Evolutionary conservation across 805 yeast genomes (phyloP).

Genomic region (Metschnikowia cubensis): DNA sequence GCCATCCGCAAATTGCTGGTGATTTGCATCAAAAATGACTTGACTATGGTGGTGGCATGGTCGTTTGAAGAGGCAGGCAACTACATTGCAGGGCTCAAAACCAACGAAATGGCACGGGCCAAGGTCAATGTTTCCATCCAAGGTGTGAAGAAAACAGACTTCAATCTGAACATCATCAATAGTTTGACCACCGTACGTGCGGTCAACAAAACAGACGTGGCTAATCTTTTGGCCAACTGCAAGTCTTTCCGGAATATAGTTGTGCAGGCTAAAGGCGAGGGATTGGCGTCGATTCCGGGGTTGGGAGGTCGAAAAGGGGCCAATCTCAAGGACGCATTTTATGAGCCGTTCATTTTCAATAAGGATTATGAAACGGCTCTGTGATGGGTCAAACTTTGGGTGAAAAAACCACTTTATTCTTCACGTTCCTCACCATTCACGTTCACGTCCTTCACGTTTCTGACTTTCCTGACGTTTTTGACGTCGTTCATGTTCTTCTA

Average conservation of each 20-base stretch:
- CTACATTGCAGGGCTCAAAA: slow-evolving; percentile 37
- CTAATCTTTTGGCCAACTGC: slow-evolving; percentile 47
- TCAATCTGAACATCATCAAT: slow-evolving; percentile 42
- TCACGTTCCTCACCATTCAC: no score
- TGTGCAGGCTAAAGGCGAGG: slow-evolving; percentile 22
- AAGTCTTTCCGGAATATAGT: slow-evolving; percentile 43
- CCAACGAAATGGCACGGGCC: slow-evolving; percentile 32
- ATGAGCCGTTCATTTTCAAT: slow-evolving; percentile 50
- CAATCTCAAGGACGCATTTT: slow-evolving; percentile 37
- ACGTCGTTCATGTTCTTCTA: no score
- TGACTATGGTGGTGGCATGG: slow-evolving; percentile 51
- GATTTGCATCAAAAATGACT: slow-evolving; percentile 46
- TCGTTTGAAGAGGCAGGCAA: slow-evolving; percentile 47
- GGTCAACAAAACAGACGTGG: slow-evolving; percentile 53
- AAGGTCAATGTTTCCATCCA: slow-evolving; percentile 34
- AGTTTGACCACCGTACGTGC: slow-evolving; percentile 44
- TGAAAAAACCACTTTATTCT: no score
- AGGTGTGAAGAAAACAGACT: slow-evolving; percentile 43
- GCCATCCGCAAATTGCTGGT: slow-evolving; percentile 44
- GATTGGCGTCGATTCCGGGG: slow-evolving; percentile 39
- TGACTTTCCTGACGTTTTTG: no score
- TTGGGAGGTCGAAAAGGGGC: slow-evolving; percentile 46
- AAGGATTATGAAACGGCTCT: slow-evolving; percentile 19
- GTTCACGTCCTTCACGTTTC: no score
- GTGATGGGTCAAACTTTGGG: no score